Evolutionary conservation across 2,329 filamentous ascomycete species (phyloP), one percentile per base, ranked within the genome.

Genomic region (Neophaeococcomyces mojaviensis): DNA sequence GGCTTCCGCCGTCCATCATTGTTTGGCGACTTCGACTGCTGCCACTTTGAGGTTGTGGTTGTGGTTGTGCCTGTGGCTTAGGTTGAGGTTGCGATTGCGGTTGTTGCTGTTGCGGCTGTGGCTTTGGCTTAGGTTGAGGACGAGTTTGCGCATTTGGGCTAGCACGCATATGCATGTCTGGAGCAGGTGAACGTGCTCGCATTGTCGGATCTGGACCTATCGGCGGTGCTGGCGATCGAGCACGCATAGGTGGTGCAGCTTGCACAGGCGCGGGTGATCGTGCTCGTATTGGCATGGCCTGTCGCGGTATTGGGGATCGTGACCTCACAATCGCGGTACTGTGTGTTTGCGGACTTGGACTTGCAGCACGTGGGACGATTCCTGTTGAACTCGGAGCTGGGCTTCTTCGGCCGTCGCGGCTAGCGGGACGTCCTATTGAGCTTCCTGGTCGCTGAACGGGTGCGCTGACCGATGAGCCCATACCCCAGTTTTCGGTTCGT

Each of bases 231-330:
- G 44, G 44, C 5, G 31, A 38, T 40, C 44, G 40, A 10, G 44
- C 15, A 26, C 44, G 33, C 35, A 40, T 31, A 12, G 13, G 6
- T 12, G 42, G 34, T 28, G 26, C 31, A 18, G 40, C 22, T 26
- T 49, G 41, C 5, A 44, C 16, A n/a, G 41, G 41, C 18, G 19
- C 18, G n/a, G 41, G 41, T 16, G 41, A 94, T 84, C 51, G 64
- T 97, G 53, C 67, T 96, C 32, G 77, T 81, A 13, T 88, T 86
- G 30, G 86, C 89, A 0, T 82, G 82, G 44, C 92, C 90, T 0
- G 71, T 77, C 9, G 69, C 94, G 47, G 94, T 97, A 67, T 72
- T 94, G 18, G 49, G 86, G 42, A 87, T 83, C 65, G 97, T 94
- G 41, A 36, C 30, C 41, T 46, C 13, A 40, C 35, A 9, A 39